Evolutionary conservation across 2,329 filamentous ascomycete species (phyloP).

Genomic region (Sporothrix sp.): DNA sequence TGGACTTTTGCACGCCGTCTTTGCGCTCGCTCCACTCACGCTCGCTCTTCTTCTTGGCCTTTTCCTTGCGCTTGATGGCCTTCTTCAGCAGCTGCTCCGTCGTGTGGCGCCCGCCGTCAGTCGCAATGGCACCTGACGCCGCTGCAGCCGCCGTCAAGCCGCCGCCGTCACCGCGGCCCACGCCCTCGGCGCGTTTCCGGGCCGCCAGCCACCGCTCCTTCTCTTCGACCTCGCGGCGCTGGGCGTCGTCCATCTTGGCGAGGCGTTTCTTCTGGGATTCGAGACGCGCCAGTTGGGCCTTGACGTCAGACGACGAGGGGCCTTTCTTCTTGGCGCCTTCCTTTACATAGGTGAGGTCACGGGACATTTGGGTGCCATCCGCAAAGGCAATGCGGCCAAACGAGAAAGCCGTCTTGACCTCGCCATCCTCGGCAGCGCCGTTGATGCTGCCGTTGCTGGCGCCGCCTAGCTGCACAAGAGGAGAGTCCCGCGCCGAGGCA

Average conservation of each 20-base stretch:
- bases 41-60: slow-evolving; percentile 81
- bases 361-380: slow-evolving; percentile 72
- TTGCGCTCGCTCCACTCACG: slow-evolving; percentile 73
- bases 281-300: slow-evolving; percentile 74
- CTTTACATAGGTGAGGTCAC: slow-evolving; percentile 54
- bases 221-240: slow-evolving; percentile 78
- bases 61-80: slow-evolving; percentile 86
- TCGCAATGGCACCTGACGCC: slow-evolving; percentile 12
- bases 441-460: slow-evolving; percentile 39
- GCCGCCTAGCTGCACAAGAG: slow-evolving; percentile 28
- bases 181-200: slow-evolving; percentile 78
- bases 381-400: slow-evolving; percentile 88
- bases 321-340: slow-evolving; percentile 50
- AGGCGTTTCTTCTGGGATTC: slow-evolving; percentile 81
- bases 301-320: slow-evolving; percentile 58
- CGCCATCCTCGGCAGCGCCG: slow-evolving; percentile 27
- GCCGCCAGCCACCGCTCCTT: slow-evolving; percentile 94
- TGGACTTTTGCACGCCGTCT: slow-evolving; percentile 62
- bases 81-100: slow-evolving; percentile 74
- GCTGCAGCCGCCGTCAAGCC: slow-evolving; percentile 14
- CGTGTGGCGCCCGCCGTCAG: slow-evolving; percentile 3
- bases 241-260: slow-evolving; percentile 62
- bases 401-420: slow-evolving; percentile 56
- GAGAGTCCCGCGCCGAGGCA: slow-evolving; percentile 50
- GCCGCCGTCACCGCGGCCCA: slow-evolving; percentile 64